These are phyloP conservation scores for Penicillium oxalicum DNA, from an alignment of 2,329 filamentous ascomycete species.

Conservation along the genomic window DNA sequence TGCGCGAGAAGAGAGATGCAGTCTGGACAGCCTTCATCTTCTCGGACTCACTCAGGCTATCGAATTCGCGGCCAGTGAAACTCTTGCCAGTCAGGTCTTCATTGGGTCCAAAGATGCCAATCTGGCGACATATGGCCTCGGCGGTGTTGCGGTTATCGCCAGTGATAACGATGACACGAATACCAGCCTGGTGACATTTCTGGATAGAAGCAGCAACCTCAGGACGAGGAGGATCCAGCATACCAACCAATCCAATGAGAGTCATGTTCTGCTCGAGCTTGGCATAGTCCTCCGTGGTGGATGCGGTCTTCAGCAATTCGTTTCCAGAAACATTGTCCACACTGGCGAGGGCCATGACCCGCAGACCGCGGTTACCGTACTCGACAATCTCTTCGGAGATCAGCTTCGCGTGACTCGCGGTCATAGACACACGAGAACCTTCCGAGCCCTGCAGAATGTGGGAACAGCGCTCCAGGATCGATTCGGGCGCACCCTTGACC, in stretches of 20 bases:
- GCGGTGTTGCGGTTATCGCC: constrained; percentile 97
- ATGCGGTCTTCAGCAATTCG: constrained; percentile 65
- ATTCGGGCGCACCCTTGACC: constrained; percentile 94
- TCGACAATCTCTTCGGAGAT: constrained; percentile 75
- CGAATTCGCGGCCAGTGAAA: constrained; percentile 91
- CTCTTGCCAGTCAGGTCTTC: constrained; percentile 89
- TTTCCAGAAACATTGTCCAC: constrained; percentile 68
- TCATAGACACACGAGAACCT: constrained; percentile 70
- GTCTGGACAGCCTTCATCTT: constrained; percentile 77
- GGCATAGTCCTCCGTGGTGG: constrained; percentile 75
- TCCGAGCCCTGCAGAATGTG: constrained; percentile 70
- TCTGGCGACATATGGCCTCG: constrained; percentile 94
- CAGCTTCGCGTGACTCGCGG: constrained; percentile 61
- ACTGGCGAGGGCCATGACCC: constrained; percentile 87
- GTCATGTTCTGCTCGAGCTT: constrained; percentile 92
- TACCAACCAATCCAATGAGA: constrained; percentile 84
- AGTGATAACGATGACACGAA: constrained; percentile 95
- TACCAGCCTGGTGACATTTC: constrained; percentile 87
- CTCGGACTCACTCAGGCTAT: constrained; percentile 69
- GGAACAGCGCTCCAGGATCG: constrained; percentile 86
- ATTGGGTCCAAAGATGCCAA: constrained; percentile 77
- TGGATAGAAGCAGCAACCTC: constrained; percentile 81
- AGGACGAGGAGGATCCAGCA: constrained; percentile 92
- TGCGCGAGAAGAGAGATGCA: constrained; percentile 90
- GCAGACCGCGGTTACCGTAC: constrained; percentile 87